Evolutionary conservation across 108 stramenopile species (phyloP).

Genomic region (Fragilariopsis cylindrus): DNA sequence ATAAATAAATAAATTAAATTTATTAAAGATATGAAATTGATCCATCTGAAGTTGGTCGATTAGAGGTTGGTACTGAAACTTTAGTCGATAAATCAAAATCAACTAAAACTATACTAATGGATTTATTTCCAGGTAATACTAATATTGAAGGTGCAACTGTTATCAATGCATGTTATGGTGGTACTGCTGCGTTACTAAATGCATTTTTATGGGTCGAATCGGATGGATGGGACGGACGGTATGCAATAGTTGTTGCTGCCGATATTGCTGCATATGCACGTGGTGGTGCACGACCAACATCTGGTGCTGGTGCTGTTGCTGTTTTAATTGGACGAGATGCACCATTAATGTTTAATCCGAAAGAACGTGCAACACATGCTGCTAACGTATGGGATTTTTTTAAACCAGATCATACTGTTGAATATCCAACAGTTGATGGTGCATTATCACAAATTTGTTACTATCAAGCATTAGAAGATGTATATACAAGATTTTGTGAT

Average conservation of each 20-base stretch:
- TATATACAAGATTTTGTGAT: conserved; percentile 80
- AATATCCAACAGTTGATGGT: conserved; percentile 98
- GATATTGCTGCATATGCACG: conserved; percentile 93
- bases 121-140: conserved; percentile 84
- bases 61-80: conserved; percentile 97
- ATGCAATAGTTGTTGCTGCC: conserved; percentile 95
- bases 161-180: conserved; percentile 98
- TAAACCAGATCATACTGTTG: conserved; percentile 93
- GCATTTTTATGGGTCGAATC: conserved; percentile 91
- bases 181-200: conserved; percentile 95
- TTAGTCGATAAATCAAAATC: conserved; percentile 96
- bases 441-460: conserved; percentile 90
- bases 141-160: conserved; percentile 96
- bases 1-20: background rate
- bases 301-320: conserved; percentile 96
- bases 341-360: conserved; percentile 77
- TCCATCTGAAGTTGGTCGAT: conserved; percentile 76
- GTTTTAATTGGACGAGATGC: conserved; percentile 93
- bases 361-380: conserved; percentile 86
- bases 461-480: conserved; percentile 92
- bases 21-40: conserved; percentile 77
- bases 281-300: conserved; percentile 95
- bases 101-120: conserved; percentile 95
- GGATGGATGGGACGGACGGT: conserved; percentile 93
- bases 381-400: conserved; percentile 97